Evolutionary conservation across 2,329 filamentous ascomycete species (phyloP), one percentile per base, ranked within the genome.

Genomic region (Alternaria metachromatica): DNA sequence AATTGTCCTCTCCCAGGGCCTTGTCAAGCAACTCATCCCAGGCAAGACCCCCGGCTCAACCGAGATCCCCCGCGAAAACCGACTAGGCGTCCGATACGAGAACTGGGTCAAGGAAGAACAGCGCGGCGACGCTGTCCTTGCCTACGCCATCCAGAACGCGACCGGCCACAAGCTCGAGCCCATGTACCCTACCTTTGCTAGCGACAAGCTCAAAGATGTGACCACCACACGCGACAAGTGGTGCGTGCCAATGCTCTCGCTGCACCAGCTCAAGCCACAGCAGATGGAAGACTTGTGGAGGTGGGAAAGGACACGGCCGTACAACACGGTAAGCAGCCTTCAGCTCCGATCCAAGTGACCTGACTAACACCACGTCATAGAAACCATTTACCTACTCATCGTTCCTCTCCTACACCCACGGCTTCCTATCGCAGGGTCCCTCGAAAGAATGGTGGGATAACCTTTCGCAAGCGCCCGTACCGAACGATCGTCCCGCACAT

Each of bases 271-370:
- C 21, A 74, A 72, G 25, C 78, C 83, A 1, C 77, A 82, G 25
- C 84, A 86, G 58, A 85, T 87, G 83, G 73, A 78, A 10, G 77
- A 79, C 0, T 72, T 87, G 44, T 86, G 84, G 81, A 79, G 81
- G 60, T 88, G 83, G 79, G 80, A 81, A 66, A 76, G 80, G 60
- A 77, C 73, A 58, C 69, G 80, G 28, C 76, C 75, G 23, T 76
- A 76, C 55, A 79, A 76, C 43, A 68, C 65, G 46, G 77, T 77
- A 71, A 21, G 73, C 63, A 12, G 3, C 4, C 44, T 25, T 28
- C 11, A 30, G 20, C 13, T 53, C 49, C n/a, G n/a, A n/a, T 30
- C 7, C 6, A 43, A 4, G 21, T 12, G 2, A 33, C 12, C 8
- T 7, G 25, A 13, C 37, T 62, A 60, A 69, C 62, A 68, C 26